Evolutionary conservation across 1,284 basidiomycete species (phyloP), one percentile per base, ranked within the genome.

Genomic region (Malassezia restricta): DNA sequence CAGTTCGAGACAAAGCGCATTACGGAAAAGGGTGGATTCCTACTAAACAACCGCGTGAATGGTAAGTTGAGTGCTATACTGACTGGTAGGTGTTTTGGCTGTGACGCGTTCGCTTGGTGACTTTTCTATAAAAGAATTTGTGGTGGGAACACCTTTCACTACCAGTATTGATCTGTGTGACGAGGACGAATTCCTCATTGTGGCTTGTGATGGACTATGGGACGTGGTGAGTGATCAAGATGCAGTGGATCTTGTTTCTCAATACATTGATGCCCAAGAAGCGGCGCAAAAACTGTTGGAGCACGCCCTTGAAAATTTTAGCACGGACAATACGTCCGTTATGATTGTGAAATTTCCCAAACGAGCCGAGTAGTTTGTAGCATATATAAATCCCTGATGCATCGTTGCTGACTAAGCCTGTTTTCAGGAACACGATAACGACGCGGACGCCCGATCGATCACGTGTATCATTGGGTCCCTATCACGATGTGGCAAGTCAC

Each of bases 191-290:
- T 91, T 92, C 75, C 74, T 99, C 51, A 89, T 99, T 59, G 78
- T 98, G 49, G 94, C 94, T 28, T 99, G 94, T 71, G 94, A 99
- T 75, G 94, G 94, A 58, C 79, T 99, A 0, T 99, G 94, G 94
- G 94, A 98, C 73, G 88, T 98, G 8, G 81, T 84, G 46, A 83
- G 83, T 49, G 94, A 99, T 74, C 90, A 98, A 75, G 81, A 81
- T 44, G 92, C 91, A 0, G 84, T 94, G 33, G 85, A 96, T 52
- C 79, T 94, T 44, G 81, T 95, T 49, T 82, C 82, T 42, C 76
- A 81, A 29, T 77, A 83, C 17, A 73, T 78, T 32, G 86, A 95
- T 68, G 83, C 92, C 4, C 88, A 92, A 73, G 79, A 81, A 58
- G 91, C 92, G 3, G 85, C 84, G 58, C 76, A 82, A 54, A 78